Evolutionary conservation across 371 early-diverging fungal species (phyloP).

Genomic region (Mucor racemosus): DNA sequence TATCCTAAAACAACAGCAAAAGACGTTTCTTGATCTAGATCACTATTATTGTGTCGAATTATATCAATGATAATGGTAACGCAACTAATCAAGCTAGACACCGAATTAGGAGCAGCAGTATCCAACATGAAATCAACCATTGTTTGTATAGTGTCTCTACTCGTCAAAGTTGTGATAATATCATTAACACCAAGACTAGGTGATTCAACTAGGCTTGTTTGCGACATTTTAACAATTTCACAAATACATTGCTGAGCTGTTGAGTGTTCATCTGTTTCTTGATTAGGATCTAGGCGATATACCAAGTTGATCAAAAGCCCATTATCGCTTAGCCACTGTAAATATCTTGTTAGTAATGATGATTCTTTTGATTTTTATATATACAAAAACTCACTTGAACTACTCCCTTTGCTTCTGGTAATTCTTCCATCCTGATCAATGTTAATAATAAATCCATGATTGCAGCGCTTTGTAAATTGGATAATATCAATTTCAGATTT

Average conservation of each 20-base stretch:
- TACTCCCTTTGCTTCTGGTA: conserved; percentile 79
- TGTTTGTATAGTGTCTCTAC: conserved; percentile 67
- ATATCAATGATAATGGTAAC: conserved; percentile 95
- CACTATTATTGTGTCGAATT: conserved; percentile 86
- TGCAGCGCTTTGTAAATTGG: conserved; percentile 81
- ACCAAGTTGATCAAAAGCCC: conserved; percentile 77
- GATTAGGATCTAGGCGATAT: conserved; percentile 76
- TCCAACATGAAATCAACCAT: conserved; percentile 91
- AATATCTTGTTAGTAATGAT: neutral
- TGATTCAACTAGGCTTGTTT: conserved; percentile 70
- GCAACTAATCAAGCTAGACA: conserved; percentile 87
- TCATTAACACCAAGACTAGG: conserved; percentile 71
- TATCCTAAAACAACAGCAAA: conserved; percentile 22
- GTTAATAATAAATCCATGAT: conserved; percentile 90
- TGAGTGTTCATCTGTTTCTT: conserved; percentile 78
- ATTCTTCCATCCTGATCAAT: conserved; percentile 87
- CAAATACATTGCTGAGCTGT: conserved; percentile 86
- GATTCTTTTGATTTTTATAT: too few relatives aligned
- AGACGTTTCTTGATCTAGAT: conserved; percentile 41
- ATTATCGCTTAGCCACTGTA: conserved; percentile 82
- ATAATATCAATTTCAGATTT: conserved; percentile 62
- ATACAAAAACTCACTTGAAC: conserved; percentile 57
- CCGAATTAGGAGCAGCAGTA: conserved; percentile 71
- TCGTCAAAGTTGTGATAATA: conserved; percentile 78
- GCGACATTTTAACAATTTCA: conserved; percentile 88